A percentile compares a stretch with the other conserved stretches of the same genome.
phyloP scores from a whole-genome alignment of 352 stramenopile species.

The Phytophthora citricola region DNA sequence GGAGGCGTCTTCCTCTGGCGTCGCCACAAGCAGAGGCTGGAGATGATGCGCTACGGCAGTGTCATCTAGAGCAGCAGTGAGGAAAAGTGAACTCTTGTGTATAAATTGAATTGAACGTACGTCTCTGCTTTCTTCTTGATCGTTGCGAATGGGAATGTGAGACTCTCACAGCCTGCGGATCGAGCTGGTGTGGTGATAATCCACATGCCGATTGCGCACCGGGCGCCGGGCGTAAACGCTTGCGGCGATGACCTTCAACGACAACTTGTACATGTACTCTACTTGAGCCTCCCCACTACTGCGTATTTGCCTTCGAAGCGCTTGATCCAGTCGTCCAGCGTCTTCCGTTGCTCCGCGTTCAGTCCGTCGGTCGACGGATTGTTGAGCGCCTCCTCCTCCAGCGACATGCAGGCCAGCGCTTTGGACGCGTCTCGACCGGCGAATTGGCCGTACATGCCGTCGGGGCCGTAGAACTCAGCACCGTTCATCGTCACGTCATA shows the following conservation, averaged over 20 bases:
- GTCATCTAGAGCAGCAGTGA: conserved; percentile 31
- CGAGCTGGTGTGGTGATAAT: conserved; percentile 1
- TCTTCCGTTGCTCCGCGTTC: conserved; percentile 82
- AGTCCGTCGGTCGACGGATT: conserved; percentile 85
- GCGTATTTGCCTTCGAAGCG: conserved; percentile 95
- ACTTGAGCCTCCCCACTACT: conserved; percentile 72
- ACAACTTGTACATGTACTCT: not conserved
- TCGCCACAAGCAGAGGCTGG: conserved; percentile 35
- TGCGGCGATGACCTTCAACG: conserved; percentile 17
- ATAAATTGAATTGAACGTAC: conserved; percentile 16
- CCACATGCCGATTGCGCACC: conserved; percentile 2
- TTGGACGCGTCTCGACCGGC: conserved; percentile 93
- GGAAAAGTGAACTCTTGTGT: conserved; percentile 14
- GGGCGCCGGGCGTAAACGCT: conserved; percentile 14
- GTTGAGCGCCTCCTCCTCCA: conserved; percentile 90
- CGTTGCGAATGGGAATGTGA: conserved; percentile 22
- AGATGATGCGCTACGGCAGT: conserved; percentile 30
- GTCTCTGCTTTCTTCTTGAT: not conserved
- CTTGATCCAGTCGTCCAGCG: conserved; percentile 94
- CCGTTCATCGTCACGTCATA: conserved; percentile 95
- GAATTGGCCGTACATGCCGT: conserved; percentile 93
- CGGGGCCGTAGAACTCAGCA: conserved; percentile 91
- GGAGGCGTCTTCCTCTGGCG: conserved; percentile 62
- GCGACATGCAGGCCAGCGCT: conserved; percentile 95
- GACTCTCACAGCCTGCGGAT: conserved; percentile 1